Conservation (phyloP, 148 eudicot species). For the Rhododendron ferrugineum region DNA sequence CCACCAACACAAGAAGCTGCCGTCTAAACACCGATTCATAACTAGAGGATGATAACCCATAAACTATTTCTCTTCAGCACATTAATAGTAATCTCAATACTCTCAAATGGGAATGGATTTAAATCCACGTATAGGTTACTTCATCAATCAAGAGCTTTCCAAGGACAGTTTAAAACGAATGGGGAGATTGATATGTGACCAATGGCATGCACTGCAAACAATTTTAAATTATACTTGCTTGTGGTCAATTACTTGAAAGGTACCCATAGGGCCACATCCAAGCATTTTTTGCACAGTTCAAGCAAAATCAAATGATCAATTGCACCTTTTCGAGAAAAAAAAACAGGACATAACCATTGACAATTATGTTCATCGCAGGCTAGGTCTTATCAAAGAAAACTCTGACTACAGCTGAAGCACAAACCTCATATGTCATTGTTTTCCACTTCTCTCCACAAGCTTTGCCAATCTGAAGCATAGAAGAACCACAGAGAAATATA, state of each 20-base stretch:
- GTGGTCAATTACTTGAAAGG: neutral
- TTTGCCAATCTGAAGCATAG: constrained; percentile 60
- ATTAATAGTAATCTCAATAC: neutral
- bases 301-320: neutral
- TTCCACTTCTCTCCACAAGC: constrained; percentile 96
- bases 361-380: neutral
- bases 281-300: neutral
- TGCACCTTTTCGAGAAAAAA: neutral
- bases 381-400: neutral
- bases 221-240: neutral
- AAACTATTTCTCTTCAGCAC: neutral
- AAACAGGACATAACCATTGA: neutral
- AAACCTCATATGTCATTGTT: constrained; percentile 84
- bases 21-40: neutral
- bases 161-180: neutral
- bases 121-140: neutral
- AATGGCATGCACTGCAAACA: neutral
- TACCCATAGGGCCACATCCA: neutral
- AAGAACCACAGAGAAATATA: neutral
- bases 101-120: neutral
- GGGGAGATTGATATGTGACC: no score
- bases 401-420: constrained; percentile 1
- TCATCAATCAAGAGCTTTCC: neutral
- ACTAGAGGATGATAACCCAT: neutral
- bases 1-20: neutral